phyloP scores from a whole-genome alignment of 768 basidiomycete species.

The Austroboletus festivus region DNA sequence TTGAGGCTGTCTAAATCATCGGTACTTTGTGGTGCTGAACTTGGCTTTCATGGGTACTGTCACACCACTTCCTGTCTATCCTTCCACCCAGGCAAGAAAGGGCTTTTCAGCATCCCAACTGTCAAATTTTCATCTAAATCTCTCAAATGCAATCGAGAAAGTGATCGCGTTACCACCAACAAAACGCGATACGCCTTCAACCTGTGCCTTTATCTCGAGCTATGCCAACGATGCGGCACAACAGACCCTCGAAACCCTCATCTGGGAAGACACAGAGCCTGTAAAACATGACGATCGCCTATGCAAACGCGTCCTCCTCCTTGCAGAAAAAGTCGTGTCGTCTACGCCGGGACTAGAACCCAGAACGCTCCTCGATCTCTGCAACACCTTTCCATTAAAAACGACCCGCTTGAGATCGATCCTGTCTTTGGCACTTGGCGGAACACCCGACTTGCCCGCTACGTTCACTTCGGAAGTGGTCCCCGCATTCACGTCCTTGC shows the following conservation, averaged over 20 bases:
- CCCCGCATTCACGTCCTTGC: constrained; percentile 49
- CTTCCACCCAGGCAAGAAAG: constrained; percentile 47
- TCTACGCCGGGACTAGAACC: constrained; percentile 43
- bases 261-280: constrained; percentile 46
- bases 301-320: constrained; percentile 45
- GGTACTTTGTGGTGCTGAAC: too few relatives aligned
- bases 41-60: constrained; percentile 26
- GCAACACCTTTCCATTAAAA: constrained; percentile 52
- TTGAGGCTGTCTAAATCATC: too few relatives aligned
- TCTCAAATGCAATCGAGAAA: constrained; percentile 46
- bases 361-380: constrained; percentile 58
- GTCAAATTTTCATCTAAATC: constrained; percentile 43
- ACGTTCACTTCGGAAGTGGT: constrained; percentile 45
- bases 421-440: constrained; percentile 38
- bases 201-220: constrained; percentile 49
- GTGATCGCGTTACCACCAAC: constrained; percentile 46
- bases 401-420: constrained; percentile 44
- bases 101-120: constrained; percentile 51
- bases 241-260: constrained; percentile 49
- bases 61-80: constrained; percentile 50
- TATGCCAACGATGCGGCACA: constrained; percentile 58
- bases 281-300: constrained; percentile 43
- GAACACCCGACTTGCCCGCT: constrained; percentile 32
- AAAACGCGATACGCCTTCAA: constrained; percentile 45
- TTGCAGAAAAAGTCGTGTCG: constrained; percentile 53